These are phyloP conservation scores for Viola pubescens DNA, from an alignment of 441 rosid species.

Conservation along the genomic window DNA sequence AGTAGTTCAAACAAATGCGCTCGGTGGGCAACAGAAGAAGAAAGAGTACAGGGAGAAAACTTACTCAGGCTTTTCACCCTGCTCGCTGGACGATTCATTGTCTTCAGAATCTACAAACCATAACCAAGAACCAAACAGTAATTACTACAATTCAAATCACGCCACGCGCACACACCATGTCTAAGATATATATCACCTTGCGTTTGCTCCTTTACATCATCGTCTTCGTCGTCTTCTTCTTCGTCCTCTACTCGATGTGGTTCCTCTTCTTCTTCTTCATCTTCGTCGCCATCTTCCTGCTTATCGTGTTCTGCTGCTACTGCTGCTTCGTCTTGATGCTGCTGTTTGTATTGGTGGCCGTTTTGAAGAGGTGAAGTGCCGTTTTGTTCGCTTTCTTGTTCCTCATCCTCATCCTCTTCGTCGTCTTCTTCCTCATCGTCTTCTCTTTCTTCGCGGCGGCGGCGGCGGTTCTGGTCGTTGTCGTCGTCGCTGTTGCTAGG, in stretches of 20 bases:
- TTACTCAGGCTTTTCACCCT: slow-evolving; percentile 55
- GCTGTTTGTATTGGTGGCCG: slow-evolving; percentile 8
- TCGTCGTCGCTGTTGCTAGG: slow-evolving; percentile 26
- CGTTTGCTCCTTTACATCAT: slow-evolving; percentile 6
- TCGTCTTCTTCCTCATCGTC: slow-evolving; percentile 18
- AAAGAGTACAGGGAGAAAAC: no score
- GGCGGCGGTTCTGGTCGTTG: not conserved
- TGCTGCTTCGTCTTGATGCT: slow-evolving; percentile 3
- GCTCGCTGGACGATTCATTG: slow-evolving; percentile 17
- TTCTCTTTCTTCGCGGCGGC: slow-evolving; percentile 18
- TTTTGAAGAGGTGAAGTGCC: slow-evolving; percentile 14
- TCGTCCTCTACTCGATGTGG: slow-evolving; percentile 15
- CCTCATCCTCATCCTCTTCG: slow-evolving; percentile 20
- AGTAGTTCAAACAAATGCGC: no score
- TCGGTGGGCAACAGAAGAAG: not conserved
- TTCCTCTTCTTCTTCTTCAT: slow-evolving; percentile 25
- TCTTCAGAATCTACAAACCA: no score
- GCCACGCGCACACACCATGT: slow-evolving; percentile 13
- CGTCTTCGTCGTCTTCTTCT: slow-evolving; percentile 4
- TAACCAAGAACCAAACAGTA: no score
- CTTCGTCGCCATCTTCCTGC: slow-evolving; percentile 9
- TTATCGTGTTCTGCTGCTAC: slow-evolving; percentile 15
- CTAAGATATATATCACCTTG: slow-evolving; percentile 9
- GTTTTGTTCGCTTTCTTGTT: slow-evolving; percentile 13
- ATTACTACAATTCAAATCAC: slow-evolving; percentile 5